Base-by-base conservation (phyloP, 306 rosid species). In the Canavalia gladiata region DNA sequence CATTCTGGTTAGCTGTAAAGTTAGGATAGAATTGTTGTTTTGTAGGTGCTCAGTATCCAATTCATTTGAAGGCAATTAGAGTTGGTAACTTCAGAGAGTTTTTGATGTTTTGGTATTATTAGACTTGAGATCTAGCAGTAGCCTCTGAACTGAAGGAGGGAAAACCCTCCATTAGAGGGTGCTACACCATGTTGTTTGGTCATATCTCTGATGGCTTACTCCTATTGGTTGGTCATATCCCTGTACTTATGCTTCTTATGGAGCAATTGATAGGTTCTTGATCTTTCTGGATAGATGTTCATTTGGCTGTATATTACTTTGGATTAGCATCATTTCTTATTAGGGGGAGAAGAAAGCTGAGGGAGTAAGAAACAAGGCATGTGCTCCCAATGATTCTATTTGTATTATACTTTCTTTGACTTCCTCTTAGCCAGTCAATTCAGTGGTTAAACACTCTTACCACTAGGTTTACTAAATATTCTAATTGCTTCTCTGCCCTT, bases 1-100 rank as follows among this genome's bases (percentile, higher is more conserved):
- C 72, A 77, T 80, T 86, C 72, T 82, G 77, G 79, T 79, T 78
- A 87, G 88, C 42, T 75, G 90, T 89, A 86, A 89, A 83, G 75
- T 47, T 81, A 89, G 89, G 85, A 77, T 82, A 81, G 77, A 67
- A 60, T 84, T 77, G 75, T 77, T 84, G 82, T 81, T 79, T 49
- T 81, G 83, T 88, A 86, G 91, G 72, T 65, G 69, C 71, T 69
- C 79, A 76, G 33, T 74, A 77, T 84, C 85, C 76, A 68, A 43
- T 88, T 74, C 64, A 81, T 85, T 82, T 76, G 74, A 76, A 46
- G 68, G 86, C 68, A 68, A 33, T 59, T 46, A 56, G 78, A 82
- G 79, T 77, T 70, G 88, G 83, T 63, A 80, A 63, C 62, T 37
- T 37, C 30, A 30, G 50, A 77, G 59, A 83, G 43, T 68, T 83